Percentiles rank a stretch among this genome's conserved stretches.
Conservation (phyloP, 78 protist genomes). For the Polysphondylium violaceum region DNA sequence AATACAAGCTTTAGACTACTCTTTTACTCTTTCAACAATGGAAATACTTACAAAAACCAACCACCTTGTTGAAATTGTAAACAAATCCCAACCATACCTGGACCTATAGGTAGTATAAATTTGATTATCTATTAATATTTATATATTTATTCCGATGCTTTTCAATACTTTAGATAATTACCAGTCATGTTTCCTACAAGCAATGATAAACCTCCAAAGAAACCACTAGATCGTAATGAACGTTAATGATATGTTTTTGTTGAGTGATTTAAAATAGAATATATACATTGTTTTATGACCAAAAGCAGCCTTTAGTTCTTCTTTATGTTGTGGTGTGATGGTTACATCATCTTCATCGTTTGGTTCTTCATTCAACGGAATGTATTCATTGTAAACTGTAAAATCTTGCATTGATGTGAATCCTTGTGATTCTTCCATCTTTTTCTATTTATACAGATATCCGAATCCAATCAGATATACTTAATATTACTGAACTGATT, state of each 20-base stretch:
- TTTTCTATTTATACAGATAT: too few relatives aligned
- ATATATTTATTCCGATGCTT: background rate
- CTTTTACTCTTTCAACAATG: background rate
- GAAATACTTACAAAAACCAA: slow-evolving; percentile 58
- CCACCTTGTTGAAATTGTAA: slow-evolving; percentile 70
- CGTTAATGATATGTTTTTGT: background rate
- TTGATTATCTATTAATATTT: too few relatives aligned
- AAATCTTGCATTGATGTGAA: too few relatives aligned
- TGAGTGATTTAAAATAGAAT: background rate
- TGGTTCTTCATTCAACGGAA: too few relatives aligned
- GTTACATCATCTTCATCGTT: slow-evolving; percentile 17
- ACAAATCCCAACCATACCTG: slow-evolving; percentile 73
- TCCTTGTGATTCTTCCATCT: too few relatives aligned
- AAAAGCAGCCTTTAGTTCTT: slow-evolving; percentile 31
- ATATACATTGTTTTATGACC: slow-evolving; percentile 75
- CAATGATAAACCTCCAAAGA: slow-evolving; percentile 50
- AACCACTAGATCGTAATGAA: slow-evolving; percentile 14
- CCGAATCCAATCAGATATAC: too few relatives aligned
- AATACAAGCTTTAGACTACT: background rate
- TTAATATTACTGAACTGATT: too few relatives aligned
- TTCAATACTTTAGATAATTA: background rate
- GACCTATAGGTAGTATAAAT: too few relatives aligned
- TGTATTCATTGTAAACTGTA: too few relatives aligned
- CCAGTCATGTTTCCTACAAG: slow-evolving; percentile 61
- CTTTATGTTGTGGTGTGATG: slow-evolving; percentile 12